Base-by-base conservation (phyloP, 176 grass and related monocot genomes). In the Dactylis glomerata region DNA sequence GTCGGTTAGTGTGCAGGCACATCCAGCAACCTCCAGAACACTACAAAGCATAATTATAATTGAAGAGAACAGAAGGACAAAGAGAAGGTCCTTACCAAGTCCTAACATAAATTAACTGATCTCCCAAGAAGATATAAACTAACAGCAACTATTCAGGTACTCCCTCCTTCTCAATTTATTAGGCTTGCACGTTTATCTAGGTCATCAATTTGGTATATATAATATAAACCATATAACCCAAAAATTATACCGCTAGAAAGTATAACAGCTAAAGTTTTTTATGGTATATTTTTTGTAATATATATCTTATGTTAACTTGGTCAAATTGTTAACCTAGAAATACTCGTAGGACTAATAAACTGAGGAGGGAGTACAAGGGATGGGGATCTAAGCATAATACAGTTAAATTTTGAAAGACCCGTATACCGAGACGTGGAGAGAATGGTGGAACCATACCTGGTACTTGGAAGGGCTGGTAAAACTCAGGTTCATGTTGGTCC, bases 391-490 rank as follows among this genome's bases (percentile, higher is more conserved):
- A 59, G 56, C 56, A 27, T 27, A 59, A 59, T 59, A 11, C 54
- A 23, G 32, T 22, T 52, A 62, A 28, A 24, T 61, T n/a, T n/a
- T n/a, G n/a, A 32, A 32, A 61, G 6, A 41, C 30, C 74, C 2
- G 5, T 51, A 63, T 22, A 73, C 55, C 19, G 10, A 41, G 30
- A 77, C 66, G 15, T 72, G 33, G 22, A 82, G 40, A 83, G 8
- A 49, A 74, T 49, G 41, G 31, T 24, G 33, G 11, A 45, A 78
- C 19, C 73, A 81, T 75, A 93, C 91, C 94, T 93, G 81, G 62
- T 85, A 61, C 75, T 80, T 79, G 49, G 79, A 91, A 84, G 58
- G 47, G 13, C 54, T 71, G 67, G 63, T 68, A 49, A 62, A 57
- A 81, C 49, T 34, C 55, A 42, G 40, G 34, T 81, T 82, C 51